Evolutionary conservation across 208 protist species (phyloP).

Genomic region (Trypanosoma boissoni): DNA sequence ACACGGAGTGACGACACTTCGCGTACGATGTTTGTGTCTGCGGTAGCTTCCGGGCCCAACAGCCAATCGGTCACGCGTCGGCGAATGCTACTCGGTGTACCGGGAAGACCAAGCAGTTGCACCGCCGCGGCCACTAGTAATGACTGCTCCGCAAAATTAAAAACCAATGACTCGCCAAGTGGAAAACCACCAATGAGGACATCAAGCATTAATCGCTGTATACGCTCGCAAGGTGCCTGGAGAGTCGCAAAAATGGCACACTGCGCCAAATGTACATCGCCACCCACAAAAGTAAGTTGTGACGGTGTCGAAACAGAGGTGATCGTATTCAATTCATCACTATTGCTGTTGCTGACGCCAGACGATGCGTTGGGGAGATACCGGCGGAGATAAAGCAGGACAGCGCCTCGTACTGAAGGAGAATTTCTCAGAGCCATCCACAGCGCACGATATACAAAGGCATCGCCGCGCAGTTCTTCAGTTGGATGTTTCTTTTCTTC

Average conservation of each 20-base stretch:
- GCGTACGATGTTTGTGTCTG: not conserved
- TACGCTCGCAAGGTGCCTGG: conserved; percentile 40
- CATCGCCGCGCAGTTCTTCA: not conserved
- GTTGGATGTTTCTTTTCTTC: not conserved
- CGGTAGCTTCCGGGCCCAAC: conserved; percentile 3
- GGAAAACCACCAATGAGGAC: conserved; percentile 38
- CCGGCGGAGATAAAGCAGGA: conserved; percentile 33
- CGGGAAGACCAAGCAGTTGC: conserved; percentile 42
- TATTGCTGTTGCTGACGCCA: not conserved
- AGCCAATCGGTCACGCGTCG: conserved; percentile 39
- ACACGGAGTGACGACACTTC: conserved; percentile 19
- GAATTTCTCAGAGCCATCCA: conserved; percentile 27
- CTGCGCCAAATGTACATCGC: conserved; percentile 14
- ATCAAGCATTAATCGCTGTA: conserved; percentile 43
- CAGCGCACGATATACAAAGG: conserved; percentile 17
- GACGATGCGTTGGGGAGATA: conserved; percentile 2
- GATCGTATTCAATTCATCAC: conserved; percentile 1
- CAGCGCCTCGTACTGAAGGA: conserved; percentile 15
- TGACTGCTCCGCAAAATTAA: conserved; percentile 32
- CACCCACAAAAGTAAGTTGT: conserved; percentile 23
- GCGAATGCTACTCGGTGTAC: conserved; percentile 31
- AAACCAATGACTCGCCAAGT: conserved; percentile 12
- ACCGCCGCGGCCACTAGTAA: conserved; percentile 47
- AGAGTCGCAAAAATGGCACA: conserved; percentile 38
- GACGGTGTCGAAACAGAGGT: too few relatives aligned